phyloP scores from a whole-genome alignment of 2,329 filamentous ascomycete species.

The Coniochaeta ligniaria region DNA sequence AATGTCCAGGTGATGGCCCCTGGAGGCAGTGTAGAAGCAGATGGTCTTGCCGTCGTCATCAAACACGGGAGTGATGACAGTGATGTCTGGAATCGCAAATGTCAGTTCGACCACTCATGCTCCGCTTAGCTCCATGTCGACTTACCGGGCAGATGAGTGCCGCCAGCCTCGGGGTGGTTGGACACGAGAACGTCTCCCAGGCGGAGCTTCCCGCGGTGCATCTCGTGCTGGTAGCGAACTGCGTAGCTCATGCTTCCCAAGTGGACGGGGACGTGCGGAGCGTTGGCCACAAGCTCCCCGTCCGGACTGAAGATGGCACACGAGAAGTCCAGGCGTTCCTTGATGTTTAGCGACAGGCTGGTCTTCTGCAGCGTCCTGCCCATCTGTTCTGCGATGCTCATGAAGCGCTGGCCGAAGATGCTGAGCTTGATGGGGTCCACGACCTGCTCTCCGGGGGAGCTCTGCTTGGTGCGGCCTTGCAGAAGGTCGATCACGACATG shows the following conservation, averaged over 20 bases:
- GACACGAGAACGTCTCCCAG: constrained; percentile 26
- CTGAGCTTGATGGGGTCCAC: constrained; percentile 58
- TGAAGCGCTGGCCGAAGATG: constrained; percentile 70
- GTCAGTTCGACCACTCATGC: too few relatives aligned
- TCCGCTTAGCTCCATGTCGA: too few relatives aligned
- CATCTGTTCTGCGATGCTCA: constrained; percentile 81
- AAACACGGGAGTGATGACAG: constrained; percentile 25
- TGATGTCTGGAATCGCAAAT: too few relatives aligned
- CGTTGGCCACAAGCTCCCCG: constrained; percentile 66
- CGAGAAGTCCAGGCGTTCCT: constrained; percentile 74
- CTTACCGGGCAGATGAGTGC: constrained; percentile 28
- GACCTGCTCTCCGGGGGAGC: too few relatives aligned
- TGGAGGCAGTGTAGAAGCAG: constrained; percentile 41
- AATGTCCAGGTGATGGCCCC: constrained; percentile 10
- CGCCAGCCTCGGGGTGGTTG: constrained; percentile 24
- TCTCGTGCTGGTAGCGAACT: constrained; percentile 44
- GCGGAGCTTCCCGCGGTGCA: constrained; percentile 46
- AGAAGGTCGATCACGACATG: too few relatives aligned
- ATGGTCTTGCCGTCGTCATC: constrained; percentile 32
- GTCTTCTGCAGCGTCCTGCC: constrained; percentile 70
- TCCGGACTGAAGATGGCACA: constrained; percentile 72
- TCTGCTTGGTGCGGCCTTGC: too few relatives aligned
- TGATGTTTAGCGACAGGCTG: constrained; percentile 68
- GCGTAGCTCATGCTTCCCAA: constrained; percentile 70
- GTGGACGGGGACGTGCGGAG: constrained; percentile 65